These are phyloP conservation scores for Rubroboletus satanas DNA, from an alignment of 768 basidiomycete genomes.

Conservation along the genomic window DNA sequence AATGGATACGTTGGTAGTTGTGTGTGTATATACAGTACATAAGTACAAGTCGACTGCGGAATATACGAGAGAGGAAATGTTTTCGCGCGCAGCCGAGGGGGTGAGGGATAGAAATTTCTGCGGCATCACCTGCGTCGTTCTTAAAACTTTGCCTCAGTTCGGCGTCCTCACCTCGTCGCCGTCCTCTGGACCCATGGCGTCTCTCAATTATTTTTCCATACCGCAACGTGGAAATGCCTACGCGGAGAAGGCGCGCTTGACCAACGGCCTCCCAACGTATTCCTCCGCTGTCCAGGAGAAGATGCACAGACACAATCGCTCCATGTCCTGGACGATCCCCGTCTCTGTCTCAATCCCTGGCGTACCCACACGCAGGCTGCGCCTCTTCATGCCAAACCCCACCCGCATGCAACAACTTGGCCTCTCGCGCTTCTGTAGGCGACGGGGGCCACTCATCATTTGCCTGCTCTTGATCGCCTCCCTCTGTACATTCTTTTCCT, in stretches of 20 bases:
- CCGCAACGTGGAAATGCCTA: conserved; percentile 45
- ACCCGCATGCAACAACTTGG: conserved; percentile 54
- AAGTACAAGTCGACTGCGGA: conserved; percentile 19
- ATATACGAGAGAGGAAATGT: conserved; percentile 22
- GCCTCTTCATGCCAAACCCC: conserved; percentile 59
- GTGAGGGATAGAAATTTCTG: conserved; percentile 16
- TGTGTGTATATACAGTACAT: too few relatives aligned
- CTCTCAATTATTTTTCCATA: conserved; percentile 45
- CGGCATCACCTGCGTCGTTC: background rate
- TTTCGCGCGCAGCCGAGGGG: conserved; percentile 17
- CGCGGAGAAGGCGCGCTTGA: conserved; percentile 39
- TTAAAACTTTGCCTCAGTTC: conserved; percentile 10
- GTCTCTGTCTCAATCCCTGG: conserved; percentile 61
- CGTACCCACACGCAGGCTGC: conserved; percentile 50
- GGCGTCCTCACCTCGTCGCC: conserved; percentile 17
- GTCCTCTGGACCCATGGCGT: conserved; percentile 36
- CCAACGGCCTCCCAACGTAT: conserved; percentile 44
- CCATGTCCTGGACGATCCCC: conserved; percentile 55
- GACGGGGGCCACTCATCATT: conserved; percentile 53
- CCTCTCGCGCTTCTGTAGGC: conserved; percentile 54
- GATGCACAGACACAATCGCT: conserved; percentile 43
- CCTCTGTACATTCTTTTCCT: conserved; percentile 55
- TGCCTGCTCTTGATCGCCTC: conserved; percentile 43
- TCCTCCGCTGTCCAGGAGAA: conserved; percentile 68
- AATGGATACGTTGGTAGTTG: conserved; percentile 42